A percentile compares a stretch with the other conserved stretches of the same genome.
Evolutionary conservation across 2,329 filamentous ascomycete genomes (phyloP).

Genomic region (Phaeoacremonium minimum): DNA sequence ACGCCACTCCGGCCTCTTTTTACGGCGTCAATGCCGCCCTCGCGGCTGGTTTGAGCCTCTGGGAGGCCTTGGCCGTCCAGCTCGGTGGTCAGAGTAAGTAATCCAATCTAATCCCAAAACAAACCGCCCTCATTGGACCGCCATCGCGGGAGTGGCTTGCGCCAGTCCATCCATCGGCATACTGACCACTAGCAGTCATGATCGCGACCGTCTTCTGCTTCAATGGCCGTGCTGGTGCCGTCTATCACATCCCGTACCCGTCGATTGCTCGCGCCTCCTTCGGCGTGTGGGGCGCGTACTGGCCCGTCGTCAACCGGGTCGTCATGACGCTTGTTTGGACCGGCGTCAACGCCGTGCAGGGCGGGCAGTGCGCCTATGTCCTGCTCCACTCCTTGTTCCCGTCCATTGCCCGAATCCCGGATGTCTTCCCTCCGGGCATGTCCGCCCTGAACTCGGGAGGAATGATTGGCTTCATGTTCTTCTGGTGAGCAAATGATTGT

Average conservation of each 20-base stretch:
- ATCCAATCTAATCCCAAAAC: neutral
- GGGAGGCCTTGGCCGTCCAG: neutral
- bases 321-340: slow-evolving; percentile 35
- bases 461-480: neutral
- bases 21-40: neutral
- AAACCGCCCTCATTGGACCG: no score
- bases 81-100: neutral
- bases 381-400: slow-evolving; percentile 20
- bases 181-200: slow-evolving; percentile 19
- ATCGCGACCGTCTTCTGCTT: slow-evolving; percentile 35
- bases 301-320: slow-evolving; percentile 32
- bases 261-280: slow-evolving; percentile 29
- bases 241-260: slow-evolving; percentile 37
- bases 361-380: slow-evolving; percentile 1
- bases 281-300: slow-evolving; percentile 36
- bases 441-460: neutral
- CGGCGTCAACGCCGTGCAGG: slow-evolving; percentile 8
- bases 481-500: no score
- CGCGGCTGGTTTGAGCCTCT: neutral
- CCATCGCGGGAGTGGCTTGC: no score
- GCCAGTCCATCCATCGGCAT: neutral
- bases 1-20: neutral
- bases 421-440: neutral
- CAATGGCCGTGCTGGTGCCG: slow-evolving; percentile 36
- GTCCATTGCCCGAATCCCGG: neutral